Percentiles rank a stretch among this genome's conserved stretches.
Evolutionary conservation across 306 rosid genomes (phyloP).

Genomic region (Neltuma alba): DNA sequence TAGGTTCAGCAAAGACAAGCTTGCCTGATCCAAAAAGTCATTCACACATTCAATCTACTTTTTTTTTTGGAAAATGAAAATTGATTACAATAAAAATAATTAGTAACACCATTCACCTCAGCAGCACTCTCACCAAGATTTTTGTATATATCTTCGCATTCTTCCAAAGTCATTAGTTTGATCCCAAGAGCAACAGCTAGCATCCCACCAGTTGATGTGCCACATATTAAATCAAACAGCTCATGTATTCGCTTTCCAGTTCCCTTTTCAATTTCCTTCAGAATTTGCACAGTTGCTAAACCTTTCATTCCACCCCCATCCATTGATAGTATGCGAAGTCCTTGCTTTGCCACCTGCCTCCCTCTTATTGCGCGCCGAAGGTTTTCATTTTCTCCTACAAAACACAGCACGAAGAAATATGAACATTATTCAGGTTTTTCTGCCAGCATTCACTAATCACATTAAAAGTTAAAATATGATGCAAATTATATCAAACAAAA

Average conservation of each 20-base stretch:
- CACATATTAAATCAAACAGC: slow-evolving; percentile 82
- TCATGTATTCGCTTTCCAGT: slow-evolving; percentile 84
- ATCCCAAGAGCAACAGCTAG: slow-evolving; percentile 87
- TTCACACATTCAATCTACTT: neutral
- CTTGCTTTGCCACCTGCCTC: slow-evolving; percentile 79
- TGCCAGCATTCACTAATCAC: neutral
- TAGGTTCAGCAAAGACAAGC: slow-evolving; percentile 77
- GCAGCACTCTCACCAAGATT: slow-evolving; percentile 64
- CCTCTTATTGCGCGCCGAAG: slow-evolving; percentile 82
- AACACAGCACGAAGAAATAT: slow-evolving; percentile 24
- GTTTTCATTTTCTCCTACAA: slow-evolving; percentile 80
- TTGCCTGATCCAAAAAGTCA: slow-evolving; percentile 56
- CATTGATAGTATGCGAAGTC: slow-evolving; percentile 84
- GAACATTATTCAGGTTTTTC: neutral
- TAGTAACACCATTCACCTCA: slow-evolving; percentile 13
- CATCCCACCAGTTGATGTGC: slow-evolving; percentile 94
- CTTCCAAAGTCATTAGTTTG: slow-evolving; percentile 67
- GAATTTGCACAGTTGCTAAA: slow-evolving; percentile 77
- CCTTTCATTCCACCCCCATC: slow-evolving; percentile 98
- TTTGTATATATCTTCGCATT: slow-evolving; percentile 85
- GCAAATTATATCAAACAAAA: neutral
- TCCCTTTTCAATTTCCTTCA: slow-evolving; percentile 85
- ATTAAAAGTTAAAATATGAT: neutral
- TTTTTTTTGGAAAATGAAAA: neutral
- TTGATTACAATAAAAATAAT: slow-evolving; percentile 8